These are phyloP conservation scores for Neostapfia colusana DNA, from an alignment of 176 grass and related monocot genomes.

Conservation along the genomic window DNA sequence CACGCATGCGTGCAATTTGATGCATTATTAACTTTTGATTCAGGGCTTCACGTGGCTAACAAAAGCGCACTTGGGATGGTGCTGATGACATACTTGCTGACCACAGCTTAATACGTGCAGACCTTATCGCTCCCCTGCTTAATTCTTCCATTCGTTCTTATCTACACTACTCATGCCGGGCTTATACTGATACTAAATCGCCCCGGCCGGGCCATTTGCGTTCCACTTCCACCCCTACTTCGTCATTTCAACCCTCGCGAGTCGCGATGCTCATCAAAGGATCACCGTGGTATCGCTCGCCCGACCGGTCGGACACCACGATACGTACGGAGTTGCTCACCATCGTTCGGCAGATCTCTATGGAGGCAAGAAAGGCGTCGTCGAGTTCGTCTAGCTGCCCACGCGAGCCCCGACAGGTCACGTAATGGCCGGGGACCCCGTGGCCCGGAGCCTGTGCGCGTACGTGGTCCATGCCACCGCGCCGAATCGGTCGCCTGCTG, in stretches of 20 bases:
- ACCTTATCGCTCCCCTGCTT: too few species aligned
- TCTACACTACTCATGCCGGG: too few species aligned
- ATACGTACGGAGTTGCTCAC: not conserved
- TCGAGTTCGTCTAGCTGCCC: constrained; percentile 38
- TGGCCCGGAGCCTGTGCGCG: not conserved
- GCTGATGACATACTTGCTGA: constrained; percentile 23
- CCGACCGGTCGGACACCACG: not conserved
- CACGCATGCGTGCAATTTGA: constrained; percentile 25
- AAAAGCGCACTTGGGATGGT: constrained; percentile 1
- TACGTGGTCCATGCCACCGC: constrained; percentile 18
- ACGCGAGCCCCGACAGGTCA: constrained; percentile 40
- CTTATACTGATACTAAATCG: too few species aligned
- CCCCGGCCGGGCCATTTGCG: too few species aligned
- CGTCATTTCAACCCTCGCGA: not conserved
- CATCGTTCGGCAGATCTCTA: constrained; percentile 1
- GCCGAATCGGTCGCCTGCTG: not conserved
- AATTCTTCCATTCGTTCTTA: too few species aligned
- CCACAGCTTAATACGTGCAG: not conserved
- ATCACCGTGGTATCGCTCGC: not conserved
- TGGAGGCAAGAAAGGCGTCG: not conserved
- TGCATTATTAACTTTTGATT: not conserved
- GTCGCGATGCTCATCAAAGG: not conserved
- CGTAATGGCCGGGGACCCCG: constrained; percentile 46
- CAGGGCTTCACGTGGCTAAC: constrained; percentile 8
- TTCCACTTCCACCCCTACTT: too few species aligned